A percentile compares a stretch with the other conserved stretches of the same genome.
These are phyloP conservation scores for Sugiyamaella pinicola DNA, from an alignment of 1,139 yeast genomes.

Conservation along the genomic window DNA sequence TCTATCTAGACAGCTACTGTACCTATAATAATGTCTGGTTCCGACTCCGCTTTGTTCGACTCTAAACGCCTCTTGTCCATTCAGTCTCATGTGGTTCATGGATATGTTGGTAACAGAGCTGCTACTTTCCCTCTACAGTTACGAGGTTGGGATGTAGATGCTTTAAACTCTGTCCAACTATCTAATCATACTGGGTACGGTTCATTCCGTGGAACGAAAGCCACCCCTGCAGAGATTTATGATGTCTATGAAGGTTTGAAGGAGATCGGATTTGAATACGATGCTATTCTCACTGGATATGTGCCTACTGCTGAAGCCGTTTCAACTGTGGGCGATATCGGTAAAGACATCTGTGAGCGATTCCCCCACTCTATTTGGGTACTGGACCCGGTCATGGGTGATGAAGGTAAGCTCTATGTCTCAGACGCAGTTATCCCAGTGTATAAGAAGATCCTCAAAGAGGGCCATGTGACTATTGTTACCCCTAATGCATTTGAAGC, in stretches of 20 bases:
- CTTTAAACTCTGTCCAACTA: slow-evolving; percentile 73
- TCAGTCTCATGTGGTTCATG: slow-evolving; percentile 84
- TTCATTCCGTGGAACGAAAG: slow-evolving; percentile 49
- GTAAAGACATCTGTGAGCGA: slow-evolving; percentile 37
- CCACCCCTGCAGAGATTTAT: slow-evolving; percentile 47
- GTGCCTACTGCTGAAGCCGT: slow-evolving; percentile 61
- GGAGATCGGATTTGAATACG: slow-evolving; percentile 51
- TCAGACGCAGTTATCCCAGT: slow-evolving; percentile 65
- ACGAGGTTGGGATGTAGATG: slow-evolving; percentile 84
- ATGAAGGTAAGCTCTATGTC: slow-evolving; percentile 81
- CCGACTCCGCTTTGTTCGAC: slow-evolving; percentile 2
- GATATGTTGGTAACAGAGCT: slow-evolving; percentile 82
- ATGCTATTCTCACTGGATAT: slow-evolving; percentile 72
- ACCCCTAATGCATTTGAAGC: slow-evolving; percentile 94
- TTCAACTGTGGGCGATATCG: slow-evolving; percentile 51
- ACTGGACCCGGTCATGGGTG: slow-evolving; percentile 94
- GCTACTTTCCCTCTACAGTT: slow-evolving; percentile 78
- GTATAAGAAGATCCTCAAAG: slow-evolving; percentile 58
- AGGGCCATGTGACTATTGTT: slow-evolving; percentile 60
- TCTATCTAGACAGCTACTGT: background rate
- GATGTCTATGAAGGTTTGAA: slow-evolving; percentile 52
- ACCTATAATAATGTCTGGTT: background rate
- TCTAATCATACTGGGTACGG: slow-evolving; percentile 86
- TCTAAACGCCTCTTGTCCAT: slow-evolving; percentile 50
- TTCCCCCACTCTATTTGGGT: slow-evolving; percentile 53